Conservation (phyloP, 2,329 filamentous ascomycete species). For the Pseudocercospora cruenta region DNA sequence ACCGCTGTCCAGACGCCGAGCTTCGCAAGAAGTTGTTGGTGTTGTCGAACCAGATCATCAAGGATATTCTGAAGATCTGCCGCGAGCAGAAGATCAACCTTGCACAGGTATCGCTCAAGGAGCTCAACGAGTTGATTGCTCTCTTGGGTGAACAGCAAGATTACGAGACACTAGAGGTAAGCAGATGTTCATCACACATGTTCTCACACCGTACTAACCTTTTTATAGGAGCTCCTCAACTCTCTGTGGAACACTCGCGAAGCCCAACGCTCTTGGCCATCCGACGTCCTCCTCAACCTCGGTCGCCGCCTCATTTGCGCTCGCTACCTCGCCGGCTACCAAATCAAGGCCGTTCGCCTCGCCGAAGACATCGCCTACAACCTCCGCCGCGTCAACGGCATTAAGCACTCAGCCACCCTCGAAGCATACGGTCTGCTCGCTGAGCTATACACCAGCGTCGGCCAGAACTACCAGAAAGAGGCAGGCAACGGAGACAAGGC, state of each 20-base stretch:
- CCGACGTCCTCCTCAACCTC: conserved; percentile 54
- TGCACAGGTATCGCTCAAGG: conserved; percentile 48
- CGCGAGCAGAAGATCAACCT: conserved; percentile 50
- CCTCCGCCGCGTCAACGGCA: conserved; percentile 57
- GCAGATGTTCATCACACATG: neutral
- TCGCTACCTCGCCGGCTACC: conserved; percentile 54
- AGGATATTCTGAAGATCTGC: conserved; percentile 49
- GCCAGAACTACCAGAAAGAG: conserved; percentile 44
- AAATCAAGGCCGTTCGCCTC: conserved; percentile 50
- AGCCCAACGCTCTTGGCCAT: conserved; percentile 50
- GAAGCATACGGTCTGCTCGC: conserved; percentile 56
- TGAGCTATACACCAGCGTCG: conserved; percentile 52
- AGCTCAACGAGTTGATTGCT: conserved; percentile 51
- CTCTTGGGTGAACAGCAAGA: conserved; percentile 55
- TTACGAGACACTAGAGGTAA: conserved; percentile 50
- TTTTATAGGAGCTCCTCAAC: conserved; percentile 40
- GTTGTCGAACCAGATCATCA: conserved; percentile 46
- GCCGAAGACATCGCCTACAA: conserved; percentile 61
- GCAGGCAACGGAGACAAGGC: conserved; percentile 40
- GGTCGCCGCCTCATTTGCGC: conserved; percentile 58
- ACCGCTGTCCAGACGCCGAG: conserved; percentile 40
- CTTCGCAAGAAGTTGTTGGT: conserved; percentile 42
- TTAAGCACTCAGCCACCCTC: conserved; percentile 51
- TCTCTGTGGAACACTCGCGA: conserved; percentile 53
- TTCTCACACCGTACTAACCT: conserved; percentile 9